Conservation (phyloP, 139 green algal genomes). For the Closterium sp. region DNA sequence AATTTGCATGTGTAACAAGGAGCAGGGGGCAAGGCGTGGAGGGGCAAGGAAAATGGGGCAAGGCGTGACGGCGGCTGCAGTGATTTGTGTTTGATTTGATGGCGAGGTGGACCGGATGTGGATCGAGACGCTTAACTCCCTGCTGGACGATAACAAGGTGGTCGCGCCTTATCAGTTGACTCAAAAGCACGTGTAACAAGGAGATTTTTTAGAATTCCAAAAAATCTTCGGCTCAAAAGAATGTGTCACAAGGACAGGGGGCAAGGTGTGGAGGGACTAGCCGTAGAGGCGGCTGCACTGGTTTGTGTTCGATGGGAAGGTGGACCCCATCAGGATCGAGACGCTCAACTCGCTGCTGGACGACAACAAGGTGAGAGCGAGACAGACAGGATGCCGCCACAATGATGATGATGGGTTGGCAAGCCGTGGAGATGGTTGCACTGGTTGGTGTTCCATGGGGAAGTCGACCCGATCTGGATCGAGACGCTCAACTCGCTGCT, state of each 20-base stretch:
- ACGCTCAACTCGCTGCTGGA: slow-evolving; percentile 67
- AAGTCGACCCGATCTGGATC: slow-evolving; percentile 79
- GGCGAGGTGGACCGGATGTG: slow-evolving; percentile 77
- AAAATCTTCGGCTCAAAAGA: too few species aligned
- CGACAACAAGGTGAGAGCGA: slow-evolving; percentile 39
- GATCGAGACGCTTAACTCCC: slow-evolving; percentile 78
- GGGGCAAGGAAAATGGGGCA: too few species aligned
- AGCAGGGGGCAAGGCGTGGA: too few species aligned
- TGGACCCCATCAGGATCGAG: slow-evolving; percentile 81
- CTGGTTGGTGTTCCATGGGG: slow-evolving; percentile 79
- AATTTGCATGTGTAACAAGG: too few species aligned
- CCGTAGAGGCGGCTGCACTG: slow-evolving; percentile 36
- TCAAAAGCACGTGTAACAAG: too few species aligned
- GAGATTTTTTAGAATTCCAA: too few species aligned
- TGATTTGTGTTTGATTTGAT: slow-evolving; percentile 82
- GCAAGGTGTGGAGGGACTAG: too few species aligned
- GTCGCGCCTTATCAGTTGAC: too few species aligned
- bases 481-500: slow-evolving; percentile 72
- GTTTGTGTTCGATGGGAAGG: slow-evolving; percentile 81
- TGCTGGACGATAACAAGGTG: slow-evolving; percentile 43
- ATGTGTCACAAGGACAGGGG: too few species aligned
- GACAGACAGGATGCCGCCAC: not conserved
- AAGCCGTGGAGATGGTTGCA: not conserved
- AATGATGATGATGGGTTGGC: too few species aligned
- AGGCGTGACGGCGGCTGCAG: not conserved